A percentile compares a stretch with the other conserved stretches of the same genome.
Evolutionary conservation across 1,284 basidiomycete genomes (phyloP).

Genomic region (Cerioporus squamosus): DNA sequence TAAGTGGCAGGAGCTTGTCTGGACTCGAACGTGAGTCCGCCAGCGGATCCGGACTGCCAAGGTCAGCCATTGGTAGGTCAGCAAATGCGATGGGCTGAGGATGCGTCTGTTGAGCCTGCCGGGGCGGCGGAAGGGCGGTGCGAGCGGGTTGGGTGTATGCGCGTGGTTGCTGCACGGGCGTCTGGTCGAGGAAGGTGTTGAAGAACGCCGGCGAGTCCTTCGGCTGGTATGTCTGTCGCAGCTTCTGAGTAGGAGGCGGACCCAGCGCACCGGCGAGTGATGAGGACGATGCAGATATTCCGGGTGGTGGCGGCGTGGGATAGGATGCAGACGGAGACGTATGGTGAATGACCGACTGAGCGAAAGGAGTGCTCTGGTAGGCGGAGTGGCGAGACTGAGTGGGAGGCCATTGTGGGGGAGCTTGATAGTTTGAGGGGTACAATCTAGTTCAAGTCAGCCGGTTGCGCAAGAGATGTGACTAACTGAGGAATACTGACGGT

Average conservation of each 20-base stretch:
- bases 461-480: not conserved
- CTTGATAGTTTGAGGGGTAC: slow-evolving; percentile 26
- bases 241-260: slow-evolving; percentile 40
- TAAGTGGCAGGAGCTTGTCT: slow-evolving; percentile 31
- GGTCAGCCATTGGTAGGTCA: slow-evolving; percentile 9
- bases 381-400: slow-evolving; percentile 41
- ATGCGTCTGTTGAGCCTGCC: slow-evolving; percentile 12
- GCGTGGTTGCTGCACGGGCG: slow-evolving; percentile 39
- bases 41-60: slow-evolving; percentile 56
- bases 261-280: slow-evolving; percentile 76
- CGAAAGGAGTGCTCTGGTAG: slow-evolving; percentile 57
- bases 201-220: slow-evolving; percentile 67
- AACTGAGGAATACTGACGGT: slow-evolving; percentile 29
- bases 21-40: slow-evolving; percentile 36
- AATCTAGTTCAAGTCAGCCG: slow-evolving; percentile 14
- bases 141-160: slow-evolving; percentile 12
- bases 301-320: slow-evolving; percentile 70
- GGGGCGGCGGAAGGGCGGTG: slow-evolving; percentile 15
- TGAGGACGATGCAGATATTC: slow-evolving; percentile 65
- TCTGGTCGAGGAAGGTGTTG: slow-evolving; percentile 63
- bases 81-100: slow-evolving; percentile 10
- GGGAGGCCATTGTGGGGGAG: slow-evolving; percentile 37
- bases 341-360: slow-evolving; percentile 66
- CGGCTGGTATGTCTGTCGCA: slow-evolving; percentile 44
- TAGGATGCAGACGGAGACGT: slow-evolving; percentile 61